A percentile compares a stretch with the other conserved stretches of the same genome.
phyloP scores from a whole-genome alignment of 768 basidiomycete genomes.

The Chlorophyllum brunneum region DNA sequence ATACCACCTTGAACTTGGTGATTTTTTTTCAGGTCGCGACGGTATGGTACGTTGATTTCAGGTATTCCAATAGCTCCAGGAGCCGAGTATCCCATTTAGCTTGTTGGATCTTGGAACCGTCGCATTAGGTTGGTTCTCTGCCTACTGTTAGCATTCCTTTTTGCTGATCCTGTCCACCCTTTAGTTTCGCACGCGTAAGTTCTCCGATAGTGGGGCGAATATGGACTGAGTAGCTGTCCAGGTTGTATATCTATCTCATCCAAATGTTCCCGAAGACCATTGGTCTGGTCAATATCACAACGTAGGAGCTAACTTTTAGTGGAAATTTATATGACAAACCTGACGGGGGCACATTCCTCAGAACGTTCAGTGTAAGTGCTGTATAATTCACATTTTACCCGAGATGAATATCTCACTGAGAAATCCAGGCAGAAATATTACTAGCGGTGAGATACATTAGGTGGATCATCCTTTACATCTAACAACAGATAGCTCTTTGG shows the following conservation, averaged over 20 bases:
- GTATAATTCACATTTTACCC: neutral
- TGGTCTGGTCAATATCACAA: conserved; percentile 18
- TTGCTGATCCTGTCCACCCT: neutral
- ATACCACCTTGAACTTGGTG: neutral
- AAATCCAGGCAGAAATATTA: neutral
- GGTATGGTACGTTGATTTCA: conserved; percentile 13
- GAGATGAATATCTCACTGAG: neutral
- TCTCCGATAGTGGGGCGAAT: no score
- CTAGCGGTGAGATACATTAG: conserved; percentile 2
- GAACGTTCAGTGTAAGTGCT: conserved; percentile 6
- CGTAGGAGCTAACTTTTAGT: conserved; percentile 11
- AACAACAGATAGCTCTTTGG: no score
- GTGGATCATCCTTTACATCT: no score
- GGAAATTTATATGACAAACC: no score
- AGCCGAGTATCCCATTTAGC: no score
- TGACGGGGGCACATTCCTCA: neutral
- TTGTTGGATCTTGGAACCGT: neutral
- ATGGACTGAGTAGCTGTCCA: no score
- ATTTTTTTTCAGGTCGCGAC: conserved; percentile 9
- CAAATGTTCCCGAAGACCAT: conserved; percentile 20
- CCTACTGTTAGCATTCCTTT: neutral
- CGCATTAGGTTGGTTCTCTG: neutral
- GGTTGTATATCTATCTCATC: conserved; percentile 24
- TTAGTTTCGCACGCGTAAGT: conserved; percentile 18
- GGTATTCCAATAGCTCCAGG: no score